These are phyloP conservation scores for Ottelia alismoides DNA, from an alignment of 106 monocot genomes.

Conservation along the genomic window DNA sequence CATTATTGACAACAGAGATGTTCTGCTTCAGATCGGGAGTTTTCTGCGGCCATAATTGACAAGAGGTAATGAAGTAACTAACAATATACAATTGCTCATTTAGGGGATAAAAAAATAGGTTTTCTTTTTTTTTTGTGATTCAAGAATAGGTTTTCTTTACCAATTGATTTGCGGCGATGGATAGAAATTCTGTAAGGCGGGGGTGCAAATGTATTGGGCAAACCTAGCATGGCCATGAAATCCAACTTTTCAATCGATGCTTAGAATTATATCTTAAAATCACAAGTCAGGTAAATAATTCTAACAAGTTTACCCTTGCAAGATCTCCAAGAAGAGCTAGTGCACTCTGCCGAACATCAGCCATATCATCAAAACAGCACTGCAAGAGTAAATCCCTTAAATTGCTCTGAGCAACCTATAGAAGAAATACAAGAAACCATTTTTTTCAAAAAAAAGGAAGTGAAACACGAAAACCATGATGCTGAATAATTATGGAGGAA, in stretches of 20 bases:
- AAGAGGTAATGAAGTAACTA: background rate
- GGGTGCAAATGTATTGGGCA: slow-evolving; percentile 89
- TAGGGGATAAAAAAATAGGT: background rate
- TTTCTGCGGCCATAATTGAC: slow-evolving; percentile 28
- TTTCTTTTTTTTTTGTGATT: too few relatives aligned
- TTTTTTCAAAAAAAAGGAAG: too few relatives aligned
- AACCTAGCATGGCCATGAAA: slow-evolving; percentile 33
- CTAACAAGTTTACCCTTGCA: slow-evolving; percentile 43
- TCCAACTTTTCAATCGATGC: background rate
- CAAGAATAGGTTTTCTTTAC: slow-evolving; percentile 21
- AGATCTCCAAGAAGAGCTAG: slow-evolving; percentile 97
- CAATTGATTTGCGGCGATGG: slow-evolving; percentile 79
- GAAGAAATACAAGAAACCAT: background rate
- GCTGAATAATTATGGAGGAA: too few relatives aligned
- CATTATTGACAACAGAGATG: slow-evolving; percentile 94
- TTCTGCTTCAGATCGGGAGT: slow-evolving; percentile 40
- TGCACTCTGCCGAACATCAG: slow-evolving; percentile 96
- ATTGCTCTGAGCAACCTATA: slow-evolving; percentile 78
- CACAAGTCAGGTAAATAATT: background rate
- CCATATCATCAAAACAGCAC: slow-evolving; percentile 81
- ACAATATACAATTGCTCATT: background rate
- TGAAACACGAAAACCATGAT: too few relatives aligned
- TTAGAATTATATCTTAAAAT: too few relatives aligned
- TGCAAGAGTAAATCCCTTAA: slow-evolving; percentile 88
- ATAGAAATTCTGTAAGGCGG: slow-evolving; percentile 72